A percentile compares a stretch with the other conserved stretches of the same genome.
Evolutionary conservation across 2,329 filamentous ascomycete genomes (phyloP).

Genomic region (Rosellinia necatrix): DNA sequence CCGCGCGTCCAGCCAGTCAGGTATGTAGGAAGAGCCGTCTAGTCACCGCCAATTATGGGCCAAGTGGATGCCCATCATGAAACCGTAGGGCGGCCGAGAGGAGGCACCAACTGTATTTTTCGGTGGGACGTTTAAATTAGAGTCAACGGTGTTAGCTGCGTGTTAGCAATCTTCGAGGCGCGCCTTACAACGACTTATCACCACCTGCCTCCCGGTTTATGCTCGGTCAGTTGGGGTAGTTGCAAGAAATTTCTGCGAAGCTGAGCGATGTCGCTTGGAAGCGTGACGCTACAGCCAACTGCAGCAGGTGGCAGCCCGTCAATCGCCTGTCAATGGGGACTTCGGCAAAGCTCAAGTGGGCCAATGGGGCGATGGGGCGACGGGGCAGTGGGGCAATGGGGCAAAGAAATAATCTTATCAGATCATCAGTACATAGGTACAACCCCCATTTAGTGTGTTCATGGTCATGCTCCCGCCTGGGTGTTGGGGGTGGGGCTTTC

Average conservation of each 20-base stretch:
- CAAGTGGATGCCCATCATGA: constrained; percentile 33
- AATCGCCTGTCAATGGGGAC: background rate
- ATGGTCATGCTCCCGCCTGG: too few relatives aligned
- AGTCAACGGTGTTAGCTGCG: constrained; percentile 23
- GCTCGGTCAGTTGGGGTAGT: constrained; percentile 31
- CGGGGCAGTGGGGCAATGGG: background rate
- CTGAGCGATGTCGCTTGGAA: constrained; percentile 27
- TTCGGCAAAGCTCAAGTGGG: constrained; percentile 6
- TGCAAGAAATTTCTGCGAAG: constrained; percentile 22
- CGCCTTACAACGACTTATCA: constrained; percentile 25
- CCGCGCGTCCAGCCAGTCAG: too few relatives aligned
- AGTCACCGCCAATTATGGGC: constrained; percentile 28
- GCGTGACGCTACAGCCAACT: background rate
- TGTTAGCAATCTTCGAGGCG: constrained; percentile 21
- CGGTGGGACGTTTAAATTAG: constrained; percentile 27
- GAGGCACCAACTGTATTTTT: constrained; percentile 26
- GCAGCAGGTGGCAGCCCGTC: too few relatives aligned
- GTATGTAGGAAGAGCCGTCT: background rate
- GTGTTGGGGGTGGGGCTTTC: constrained; percentile 21
- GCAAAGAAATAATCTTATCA: constrained; percentile 26
- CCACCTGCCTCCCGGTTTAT: constrained; percentile 33
- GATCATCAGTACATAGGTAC: constrained; percentile 32
- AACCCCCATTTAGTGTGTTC: too few relatives aligned
- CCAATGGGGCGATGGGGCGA: background rate
- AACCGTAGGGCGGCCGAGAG: constrained; percentile 6